phyloP scores from a whole-genome alignment of 768 basidiomycete genomes.

The Mycena leptocephala region DNA sequence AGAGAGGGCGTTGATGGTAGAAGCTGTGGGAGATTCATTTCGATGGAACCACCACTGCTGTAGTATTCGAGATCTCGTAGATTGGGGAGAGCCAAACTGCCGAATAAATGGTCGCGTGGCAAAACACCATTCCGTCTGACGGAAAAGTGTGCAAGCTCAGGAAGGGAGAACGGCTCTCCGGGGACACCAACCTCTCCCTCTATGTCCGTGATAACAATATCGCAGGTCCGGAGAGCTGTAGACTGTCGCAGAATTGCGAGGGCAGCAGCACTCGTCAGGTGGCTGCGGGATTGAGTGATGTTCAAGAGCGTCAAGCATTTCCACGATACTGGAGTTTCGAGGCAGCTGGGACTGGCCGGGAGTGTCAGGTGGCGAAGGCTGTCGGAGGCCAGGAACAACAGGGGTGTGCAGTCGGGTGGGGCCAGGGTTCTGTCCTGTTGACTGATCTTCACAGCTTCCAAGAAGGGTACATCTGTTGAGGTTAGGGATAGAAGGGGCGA shows the following conservation, averaged over 20 bases:
- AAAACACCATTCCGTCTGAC: background rate
- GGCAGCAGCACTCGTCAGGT: background rate
- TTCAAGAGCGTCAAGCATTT: background rate
- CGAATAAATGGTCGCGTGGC: background rate
- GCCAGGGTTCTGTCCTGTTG: background rate
- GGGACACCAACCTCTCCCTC: background rate
- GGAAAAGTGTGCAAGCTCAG: background rate
- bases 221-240: background rate
- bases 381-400: background rate
- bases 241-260: background rate
- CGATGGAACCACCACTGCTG: background rate
- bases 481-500: background rate
- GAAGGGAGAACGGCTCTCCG: background rate
- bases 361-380: background rate
- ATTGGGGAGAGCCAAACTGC: background rate
- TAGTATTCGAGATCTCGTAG: background rate
- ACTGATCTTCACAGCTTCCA: background rate
- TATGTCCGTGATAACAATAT: background rate
- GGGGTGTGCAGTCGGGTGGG: background rate
- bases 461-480: background rate
- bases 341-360: background rate
- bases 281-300: background rate
- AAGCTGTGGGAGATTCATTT: background rate
- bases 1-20: background rate
- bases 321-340: background rate